Conservation (phyloP, 2,329 filamentous ascomycete species). For the Diaporthe vaccinii region DNA sequence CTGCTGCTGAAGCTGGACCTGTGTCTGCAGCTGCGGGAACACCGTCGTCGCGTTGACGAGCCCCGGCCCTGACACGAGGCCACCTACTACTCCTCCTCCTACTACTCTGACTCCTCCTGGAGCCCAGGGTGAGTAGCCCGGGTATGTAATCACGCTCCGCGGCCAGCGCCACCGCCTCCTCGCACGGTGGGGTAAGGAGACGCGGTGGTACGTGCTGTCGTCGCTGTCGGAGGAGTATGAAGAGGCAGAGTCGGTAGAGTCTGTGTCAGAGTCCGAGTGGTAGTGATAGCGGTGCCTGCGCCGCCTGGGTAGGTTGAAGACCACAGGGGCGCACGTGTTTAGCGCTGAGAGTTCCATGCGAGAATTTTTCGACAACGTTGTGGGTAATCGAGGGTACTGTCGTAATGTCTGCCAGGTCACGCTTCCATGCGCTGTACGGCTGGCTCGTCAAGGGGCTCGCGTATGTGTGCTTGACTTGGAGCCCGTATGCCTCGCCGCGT, state of each 20-base stretch:
- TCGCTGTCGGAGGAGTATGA: constrained; percentile 10
- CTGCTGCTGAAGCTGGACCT: not conserved
- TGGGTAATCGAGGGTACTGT: not conserved
- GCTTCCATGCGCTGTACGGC: not conserved
- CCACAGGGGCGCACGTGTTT: not conserved
- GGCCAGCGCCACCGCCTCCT: constrained; percentile 1
- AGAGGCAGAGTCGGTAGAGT: not conserved
- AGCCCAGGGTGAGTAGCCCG: not conserved
- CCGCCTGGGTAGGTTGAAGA: not conserved
- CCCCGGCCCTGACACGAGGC: not conserved
- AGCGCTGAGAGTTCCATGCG: not conserved
- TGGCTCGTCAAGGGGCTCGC: not conserved
- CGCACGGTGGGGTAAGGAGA: not conserved
- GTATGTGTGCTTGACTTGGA: not conserved
- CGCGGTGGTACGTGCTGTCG: not conserved
- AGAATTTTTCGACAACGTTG: not conserved
- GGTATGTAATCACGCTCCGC: not conserved
- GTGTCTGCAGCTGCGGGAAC: not conserved
- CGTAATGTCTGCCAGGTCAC: too few relatives aligned
- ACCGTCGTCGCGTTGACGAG: not conserved
- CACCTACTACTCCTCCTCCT: not conserved
- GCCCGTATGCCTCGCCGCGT: not conserved
- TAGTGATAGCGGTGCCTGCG: not conserved
- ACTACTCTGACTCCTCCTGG: not conserved
- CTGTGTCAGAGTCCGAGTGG: constrained; percentile 4